Base-by-base conservation (phyloP, 345 rosid species). In the Toxicodendron radicans region DNA sequence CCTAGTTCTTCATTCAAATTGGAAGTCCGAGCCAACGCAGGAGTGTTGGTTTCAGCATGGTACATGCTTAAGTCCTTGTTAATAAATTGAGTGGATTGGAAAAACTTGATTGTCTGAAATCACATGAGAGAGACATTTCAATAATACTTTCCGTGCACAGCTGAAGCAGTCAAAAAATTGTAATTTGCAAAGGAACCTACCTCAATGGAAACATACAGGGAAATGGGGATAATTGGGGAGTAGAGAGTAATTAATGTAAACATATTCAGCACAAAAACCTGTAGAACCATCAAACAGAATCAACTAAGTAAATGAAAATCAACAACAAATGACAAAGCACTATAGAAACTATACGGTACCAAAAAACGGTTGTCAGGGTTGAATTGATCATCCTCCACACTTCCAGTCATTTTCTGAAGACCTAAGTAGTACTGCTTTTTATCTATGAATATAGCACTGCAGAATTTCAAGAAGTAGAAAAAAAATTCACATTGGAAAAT, bases 1-100 rank as follows among this genome's bases (percentile, higher is more conserved):
- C 99, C 99, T 77, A 96, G 97, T 87, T 96, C 98, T 87, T 96
- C 99, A 21, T 96, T 96, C 83, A 96, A 82, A 84, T 96, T 96
- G 68, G 99, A 96, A 77, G 99, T 96, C 83, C 99, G 86, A 35
- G 99, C 98, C 73, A 82, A 86, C 49, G 98, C 99, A 59, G 98
- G 93, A 68, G 99, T 93, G 78, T 93, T 85, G 70, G 91, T 89
- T 84, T 96, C 98, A 79, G 79, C 86, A 81, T 96, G 92, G 81
- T 87, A 96, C 98, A 96, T 96, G 70, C 76, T 87, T 73, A 93
- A 80, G 82, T 96, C 99, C 87, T 87, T 89, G 87, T 96, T 96
- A 77, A 96, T 96, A 85, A 82, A 96, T 80, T 96, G 98, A 51
- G 98, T 91, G 77, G 87, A 92, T 85, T 96, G 99, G 75, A 96